Conservation (phyloP, 148 eudicot genomes). For the Rheum nobile region DNA sequence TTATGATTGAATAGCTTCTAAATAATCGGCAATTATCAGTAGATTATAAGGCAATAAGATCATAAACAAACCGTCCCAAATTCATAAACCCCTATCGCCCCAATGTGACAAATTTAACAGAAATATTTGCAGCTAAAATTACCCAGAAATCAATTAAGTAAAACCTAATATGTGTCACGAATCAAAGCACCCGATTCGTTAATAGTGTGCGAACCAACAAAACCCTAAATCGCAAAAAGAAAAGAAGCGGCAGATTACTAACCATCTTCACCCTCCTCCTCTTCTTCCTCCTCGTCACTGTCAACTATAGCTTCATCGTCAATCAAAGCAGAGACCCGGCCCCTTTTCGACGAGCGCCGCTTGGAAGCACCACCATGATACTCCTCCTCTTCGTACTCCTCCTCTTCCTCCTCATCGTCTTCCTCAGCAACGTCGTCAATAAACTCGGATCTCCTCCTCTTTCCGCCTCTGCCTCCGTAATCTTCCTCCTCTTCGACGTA, state of each 20-base stretch:
- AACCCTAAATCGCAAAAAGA: not conserved
- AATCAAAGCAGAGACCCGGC: constrained; percentile 30
- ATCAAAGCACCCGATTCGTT: not conserved
- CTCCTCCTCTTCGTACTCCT: constrained; percentile 35
- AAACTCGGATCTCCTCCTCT: constrained; percentile 47
- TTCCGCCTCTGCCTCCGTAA: constrained; percentile 18
- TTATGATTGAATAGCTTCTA: not conserved
- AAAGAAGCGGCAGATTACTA: constrained; percentile 13
- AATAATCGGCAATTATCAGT: not conserved
- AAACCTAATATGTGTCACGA: not conserved
- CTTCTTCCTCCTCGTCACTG: constrained; percentile 81
- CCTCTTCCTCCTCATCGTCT: constrained; percentile 58
- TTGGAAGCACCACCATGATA: constrained; percentile 12
- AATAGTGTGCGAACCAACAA: not conserved
- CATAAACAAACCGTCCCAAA: not conserved
- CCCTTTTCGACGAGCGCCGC: constrained; percentile 16
- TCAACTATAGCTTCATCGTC: constrained; percentile 63
- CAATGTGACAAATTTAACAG: not conserved
- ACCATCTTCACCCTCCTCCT: constrained; percentile 86
- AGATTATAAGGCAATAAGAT: not conserved
- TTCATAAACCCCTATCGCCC: not conserved
- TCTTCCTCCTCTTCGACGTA: constrained; percentile 38
- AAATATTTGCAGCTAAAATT: not conserved
- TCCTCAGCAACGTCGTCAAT: constrained; percentile 73
- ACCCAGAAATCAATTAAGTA: not conserved